Evolutionary conservation across 106 monocot genomes (phyloP).

Genomic region (Gastrodia elata): DNA sequence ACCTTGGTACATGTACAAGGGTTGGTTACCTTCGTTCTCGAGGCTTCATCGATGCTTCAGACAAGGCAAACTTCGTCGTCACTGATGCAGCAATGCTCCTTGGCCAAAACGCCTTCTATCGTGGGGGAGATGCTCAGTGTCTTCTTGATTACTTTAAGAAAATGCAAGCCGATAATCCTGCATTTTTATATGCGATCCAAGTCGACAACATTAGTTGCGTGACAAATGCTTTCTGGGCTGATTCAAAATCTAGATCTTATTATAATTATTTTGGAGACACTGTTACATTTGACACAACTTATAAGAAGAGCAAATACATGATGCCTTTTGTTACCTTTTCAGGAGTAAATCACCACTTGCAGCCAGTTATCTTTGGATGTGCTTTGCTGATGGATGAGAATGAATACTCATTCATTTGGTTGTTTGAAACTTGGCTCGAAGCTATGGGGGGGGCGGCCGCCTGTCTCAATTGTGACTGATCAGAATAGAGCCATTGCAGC

Average conservation of each 20-base stretch:
- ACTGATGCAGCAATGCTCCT: conserved; percentile 53
- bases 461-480: conserved; percentile 73
- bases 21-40: conserved; percentile 86
- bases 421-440: conserved; percentile 90
- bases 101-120: conserved; percentile 73
- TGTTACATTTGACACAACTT: conserved; percentile 81
- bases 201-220: conserved; percentile 81
- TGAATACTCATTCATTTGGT: conserved; percentile 80
- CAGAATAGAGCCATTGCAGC: conserved; percentile 82
- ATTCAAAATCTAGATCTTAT: conserved; percentile 50
- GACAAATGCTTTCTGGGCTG: conserved; percentile 89
- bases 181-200: conserved; percentile 81
- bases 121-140: conserved; percentile 75
- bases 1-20: conserved; percentile 73
- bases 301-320: conserved; percentile 98
- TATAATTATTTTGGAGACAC: conserved; percentile 82
- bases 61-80: conserved; percentile 41
- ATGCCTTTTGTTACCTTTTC: conserved; percentile 92
- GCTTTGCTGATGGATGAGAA: conserved; percentile 88
- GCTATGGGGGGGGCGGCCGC: conserved; percentile 74
- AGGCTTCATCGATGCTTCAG: conserved; percentile 50
- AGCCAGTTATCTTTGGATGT: conserved; percentile 83
- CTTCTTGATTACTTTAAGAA: conserved; percentile 79
- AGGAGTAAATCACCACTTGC: conserved; percentile 88
- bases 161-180: conserved; percentile 69